Percentiles rank a stretch among this genome's conserved stretches.
Evolutionary conservation across 164 flowering plant genomes (phyloP).

Genomic region (Santalum album): DNA sequence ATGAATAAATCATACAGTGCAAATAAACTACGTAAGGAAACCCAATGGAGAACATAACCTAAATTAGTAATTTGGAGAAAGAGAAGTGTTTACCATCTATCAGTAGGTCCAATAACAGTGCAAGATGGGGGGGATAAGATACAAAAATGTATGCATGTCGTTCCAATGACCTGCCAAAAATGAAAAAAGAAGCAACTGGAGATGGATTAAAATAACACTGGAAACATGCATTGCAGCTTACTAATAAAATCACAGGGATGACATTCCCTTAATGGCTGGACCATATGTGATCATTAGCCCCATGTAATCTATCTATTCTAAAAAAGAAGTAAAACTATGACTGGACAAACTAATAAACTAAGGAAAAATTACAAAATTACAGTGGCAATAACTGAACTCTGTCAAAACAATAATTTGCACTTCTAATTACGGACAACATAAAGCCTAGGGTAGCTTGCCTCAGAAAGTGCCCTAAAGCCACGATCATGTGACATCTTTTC

Average conservation of each 20-base stretch:
- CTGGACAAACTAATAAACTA: too few relatives aligned
- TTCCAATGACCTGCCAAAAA: constrained; percentile 75
- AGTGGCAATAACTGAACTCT: too few relatives aligned
- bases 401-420: neutral
- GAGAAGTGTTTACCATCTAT: constrained; percentile 54
- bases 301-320: too few relatives aligned
- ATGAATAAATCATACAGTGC: too few relatives aligned
- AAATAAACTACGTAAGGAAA: too few relatives aligned
- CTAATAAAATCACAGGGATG: constrained; percentile 1
- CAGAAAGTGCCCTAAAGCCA: constrained; percentile 92
- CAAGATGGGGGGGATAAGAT: constrained; percentile 77
- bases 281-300: neutral
- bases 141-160: constrained; percentile 70
- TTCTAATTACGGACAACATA: neutral
- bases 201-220: neutral
- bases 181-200: too few relatives aligned
- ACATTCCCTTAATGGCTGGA: neutral
- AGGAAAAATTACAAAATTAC: too few relatives aligned
- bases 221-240: neutral
- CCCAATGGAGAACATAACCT: too few relatives aligned
- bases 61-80: neutral
- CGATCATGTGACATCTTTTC: constrained; percentile 95
- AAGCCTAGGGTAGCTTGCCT: constrained; percentile 91
- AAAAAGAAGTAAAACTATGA: too few relatives aligned
- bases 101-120: constrained; percentile 66